Evolutionary conservation across 2,329 filamentous ascomycete species (phyloP).

Genomic region (Cadophora luteo-olivacea): DNA sequence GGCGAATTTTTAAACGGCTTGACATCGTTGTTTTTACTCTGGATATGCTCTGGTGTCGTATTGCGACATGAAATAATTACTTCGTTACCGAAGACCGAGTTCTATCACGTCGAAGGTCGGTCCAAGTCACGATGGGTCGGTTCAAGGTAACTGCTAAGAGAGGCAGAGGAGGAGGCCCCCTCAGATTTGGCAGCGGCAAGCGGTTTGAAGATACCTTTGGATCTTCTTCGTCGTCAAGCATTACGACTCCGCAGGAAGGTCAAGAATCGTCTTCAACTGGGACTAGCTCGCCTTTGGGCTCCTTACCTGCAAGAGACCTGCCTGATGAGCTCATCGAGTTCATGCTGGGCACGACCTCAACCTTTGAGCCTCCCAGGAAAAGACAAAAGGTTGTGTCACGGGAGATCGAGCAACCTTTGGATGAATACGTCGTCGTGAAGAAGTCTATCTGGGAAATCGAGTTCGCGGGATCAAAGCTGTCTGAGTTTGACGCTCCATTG

Average conservation of each 20-base stretch:
- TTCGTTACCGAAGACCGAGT: neutral
- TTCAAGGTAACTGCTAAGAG: conserved; percentile 4
- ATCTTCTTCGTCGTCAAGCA: conserved; percentile 15
- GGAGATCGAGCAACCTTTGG: conserved; percentile 8
- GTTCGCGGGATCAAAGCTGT: conserved; percentile 25
- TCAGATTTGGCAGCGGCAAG: neutral
- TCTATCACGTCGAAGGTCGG: neutral
- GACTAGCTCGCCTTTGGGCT: conserved; percentile 1
- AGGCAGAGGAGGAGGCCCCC: neutral
- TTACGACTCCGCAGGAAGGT: conserved; percentile 16
- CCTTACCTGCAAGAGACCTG: conserved; percentile 22
- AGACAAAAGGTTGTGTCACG: conserved; percentile 31
- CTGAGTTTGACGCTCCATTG: conserved; percentile 30
- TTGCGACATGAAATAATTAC: neutral
- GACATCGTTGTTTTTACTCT: neutral
- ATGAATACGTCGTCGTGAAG: conserved; percentile 40
- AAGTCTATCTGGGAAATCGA: conserved; percentile 36
- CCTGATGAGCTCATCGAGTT: conserved; percentile 36
- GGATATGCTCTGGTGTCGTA: neutral
- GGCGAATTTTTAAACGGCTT: neutral
- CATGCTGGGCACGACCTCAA: conserved; percentile 11
- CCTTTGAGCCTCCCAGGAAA: conserved; percentile 36
- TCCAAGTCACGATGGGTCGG: conserved; percentile 13
- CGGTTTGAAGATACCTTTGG: neutral
- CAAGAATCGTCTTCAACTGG: conserved; percentile 19